A percentile compares a stretch with the other conserved stretches of the same genome.
phyloP scores from a whole-genome alignment of 2,329 filamentous ascomycete genomes.

The Colletotrichum eremochloae region DNA sequence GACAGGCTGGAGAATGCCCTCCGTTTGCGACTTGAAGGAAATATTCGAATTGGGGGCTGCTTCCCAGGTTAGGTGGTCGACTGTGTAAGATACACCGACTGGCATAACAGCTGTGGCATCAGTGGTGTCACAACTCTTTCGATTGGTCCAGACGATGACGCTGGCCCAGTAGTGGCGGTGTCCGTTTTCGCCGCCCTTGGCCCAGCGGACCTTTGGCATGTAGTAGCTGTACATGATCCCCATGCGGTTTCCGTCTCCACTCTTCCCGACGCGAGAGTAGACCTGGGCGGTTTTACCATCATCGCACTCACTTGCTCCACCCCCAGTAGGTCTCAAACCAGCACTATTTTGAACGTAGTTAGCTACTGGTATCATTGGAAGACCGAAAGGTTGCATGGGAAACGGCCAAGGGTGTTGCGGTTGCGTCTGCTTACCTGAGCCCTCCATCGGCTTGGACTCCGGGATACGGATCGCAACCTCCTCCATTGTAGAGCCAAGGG shows the following conservation, averaged over 20 bases:
- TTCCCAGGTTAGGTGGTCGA: slow-evolving; percentile 4
- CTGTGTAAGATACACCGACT: slow-evolving; percentile 6
- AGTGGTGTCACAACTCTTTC: background rate
- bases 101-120: background rate
- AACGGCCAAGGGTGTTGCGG: too few relatives aligned
- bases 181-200: background rate
- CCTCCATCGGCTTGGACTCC: background rate
- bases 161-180: slow-evolving; percentile 30
- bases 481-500: background rate
- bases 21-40: background rate
- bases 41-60: background rate
- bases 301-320: background rate
- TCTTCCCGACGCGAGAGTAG: slow-evolving; percentile 1
- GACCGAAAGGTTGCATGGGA: background rate
- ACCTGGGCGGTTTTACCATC: background rate
- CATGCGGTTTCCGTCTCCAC: background rate
- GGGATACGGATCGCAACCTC: slow-evolving; percentile 21
- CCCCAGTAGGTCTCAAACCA: background rate
- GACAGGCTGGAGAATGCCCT: background rate
- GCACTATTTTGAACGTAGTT: background rate
- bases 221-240: slow-evolving; percentile 17
- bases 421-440: slow-evolving; percentile 1
- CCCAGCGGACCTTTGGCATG: slow-evolving; percentile 13
- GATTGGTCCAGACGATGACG: slow-evolving; percentile 8
- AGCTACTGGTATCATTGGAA: background rate